Percentiles rank a stretch among this genome's conserved stretches.
Evolutionary conservation across 768 basidiomycete species (phyloP).

Genomic region (Paxillus rubicundulus): DNA sequence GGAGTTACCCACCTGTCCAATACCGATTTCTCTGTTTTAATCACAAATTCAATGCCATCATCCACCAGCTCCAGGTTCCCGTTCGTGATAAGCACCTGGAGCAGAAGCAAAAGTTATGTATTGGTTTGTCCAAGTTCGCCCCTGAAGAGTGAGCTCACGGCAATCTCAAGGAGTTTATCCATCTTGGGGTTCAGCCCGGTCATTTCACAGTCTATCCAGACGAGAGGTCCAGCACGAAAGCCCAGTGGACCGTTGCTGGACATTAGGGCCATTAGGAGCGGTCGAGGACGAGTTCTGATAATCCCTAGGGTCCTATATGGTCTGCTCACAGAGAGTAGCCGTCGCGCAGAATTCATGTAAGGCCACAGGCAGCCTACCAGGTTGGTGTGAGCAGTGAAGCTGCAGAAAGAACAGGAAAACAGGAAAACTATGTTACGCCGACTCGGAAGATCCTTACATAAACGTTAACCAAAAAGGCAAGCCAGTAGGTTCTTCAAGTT

Average conservation of each 20-base stretch:
- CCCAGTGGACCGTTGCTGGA: constrained; percentile 34
- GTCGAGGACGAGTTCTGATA: not conserved
- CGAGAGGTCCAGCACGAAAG: constrained; percentile 61
- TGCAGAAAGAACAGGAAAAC: no score
- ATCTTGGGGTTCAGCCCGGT: constrained; percentile 67
- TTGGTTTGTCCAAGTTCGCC: not conserved
- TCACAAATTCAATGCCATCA: constrained; percentile 73
- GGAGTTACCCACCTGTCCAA: constrained; percentile 60
- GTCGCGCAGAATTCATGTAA: not conserved
- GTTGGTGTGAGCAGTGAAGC: no score
- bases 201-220: constrained; percentile 91
- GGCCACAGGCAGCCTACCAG: no score
- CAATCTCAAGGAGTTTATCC: constrained; percentile 80
- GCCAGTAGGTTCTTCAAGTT: no score
- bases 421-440: no score
- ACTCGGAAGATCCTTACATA: no score
- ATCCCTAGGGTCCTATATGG: not conserved
- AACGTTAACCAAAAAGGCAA: no score
- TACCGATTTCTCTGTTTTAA: constrained; percentile 64
- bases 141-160: constrained; percentile 33
- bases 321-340: not conserved
- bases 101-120: not conserved
- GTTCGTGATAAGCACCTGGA: constrained; percentile 81
- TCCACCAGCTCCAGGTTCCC: constrained; percentile 81
- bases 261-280: not conserved